Conservation (phyloP, 805 yeast genomes). For the Kuraishia piskuri region DNA sequence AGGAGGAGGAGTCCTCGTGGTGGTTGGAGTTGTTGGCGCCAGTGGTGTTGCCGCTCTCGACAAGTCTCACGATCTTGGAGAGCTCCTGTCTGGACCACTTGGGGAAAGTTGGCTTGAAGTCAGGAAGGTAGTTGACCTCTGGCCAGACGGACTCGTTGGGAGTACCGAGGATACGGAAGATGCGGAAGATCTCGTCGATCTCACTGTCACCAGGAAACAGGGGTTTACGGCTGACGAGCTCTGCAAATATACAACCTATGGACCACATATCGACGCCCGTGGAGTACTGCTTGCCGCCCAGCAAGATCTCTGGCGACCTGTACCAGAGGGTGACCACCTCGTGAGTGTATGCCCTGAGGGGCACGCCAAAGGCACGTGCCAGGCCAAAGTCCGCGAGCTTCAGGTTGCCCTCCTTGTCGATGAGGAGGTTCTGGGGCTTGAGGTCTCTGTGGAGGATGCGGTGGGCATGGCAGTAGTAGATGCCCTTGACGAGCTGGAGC, state of each 20-base stretch:
- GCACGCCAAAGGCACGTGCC: conserved; percentile 97
- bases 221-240: conserved; percentile 94
- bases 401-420: conserved; percentile 91
- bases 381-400: conserved; percentile 90
- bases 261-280: conserved; percentile 99
- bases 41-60: not conserved
- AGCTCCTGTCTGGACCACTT: conserved; percentile 76
- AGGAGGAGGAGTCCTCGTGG: too few relatives aligned
- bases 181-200: conserved; percentile 92
- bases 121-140: conserved; percentile 83
- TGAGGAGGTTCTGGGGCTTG: conserved; percentile 92
- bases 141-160: conserved; percentile 95
- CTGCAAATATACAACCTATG: conserved; percentile 95
- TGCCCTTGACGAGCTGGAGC: conserved; percentile 87
- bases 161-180: conserved; percentile 87
- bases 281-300: conserved; percentile 95
- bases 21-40: not conserved
- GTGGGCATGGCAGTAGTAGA: conserved; percentile 89
- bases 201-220: conserved; percentile 96
- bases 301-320: conserved; percentile 89
- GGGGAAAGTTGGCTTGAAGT: conserved; percentile 88
- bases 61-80: conserved; percentile 41
- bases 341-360: conserved; percentile 92
- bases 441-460: conserved; percentile 91
- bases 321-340: conserved; percentile 98